Conservation (phyloP, 1,284 basidiomycete genomes). For the Irpex lacteus region DNA sequence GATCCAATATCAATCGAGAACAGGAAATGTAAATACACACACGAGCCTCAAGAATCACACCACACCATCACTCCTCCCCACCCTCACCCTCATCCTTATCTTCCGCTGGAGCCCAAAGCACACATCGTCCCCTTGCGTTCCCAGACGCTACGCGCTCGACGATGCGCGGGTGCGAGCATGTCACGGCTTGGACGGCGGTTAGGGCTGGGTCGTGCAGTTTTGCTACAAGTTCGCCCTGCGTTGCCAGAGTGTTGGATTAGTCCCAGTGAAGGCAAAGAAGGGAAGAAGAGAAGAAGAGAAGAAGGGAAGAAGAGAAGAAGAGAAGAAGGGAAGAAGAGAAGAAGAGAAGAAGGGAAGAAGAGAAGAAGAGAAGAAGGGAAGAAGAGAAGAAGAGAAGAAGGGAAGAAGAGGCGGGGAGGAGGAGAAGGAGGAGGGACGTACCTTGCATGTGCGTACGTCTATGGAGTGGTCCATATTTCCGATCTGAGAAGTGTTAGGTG, state of each 20-base stretch:
- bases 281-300: too few relatives aligned
- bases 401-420: not conserved
- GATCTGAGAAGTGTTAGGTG: conserved; percentile 40
- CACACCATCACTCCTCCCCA: too few relatives aligned
- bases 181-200: conserved; percentile 80
- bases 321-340: too few relatives aligned
- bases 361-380: too few relatives aligned
- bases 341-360: too few relatives aligned
- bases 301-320: too few relatives aligned
- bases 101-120: conserved; percentile 66
- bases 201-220: conserved; percentile 62
- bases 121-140: conserved; percentile 73
- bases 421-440: conserved; percentile 24
- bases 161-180: conserved; percentile 75
- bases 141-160: conserved; percentile 72
- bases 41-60: too few relatives aligned
- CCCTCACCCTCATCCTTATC: not conserved
- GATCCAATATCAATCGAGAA: not conserved
- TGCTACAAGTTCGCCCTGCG: conserved; percentile 63
- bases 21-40: not conserved
- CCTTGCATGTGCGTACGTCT: conserved; percentile 70
- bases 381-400: conserved; percentile 3
- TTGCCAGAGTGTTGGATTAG: not conserved
- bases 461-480: conserved; percentile 76
- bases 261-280: not conserved